Evolutionary conservation across 352 stramenopile genomes (phyloP), one percentile per base, ranked within the genome.

Genomic region (Phytopythium boreale): DNA sequence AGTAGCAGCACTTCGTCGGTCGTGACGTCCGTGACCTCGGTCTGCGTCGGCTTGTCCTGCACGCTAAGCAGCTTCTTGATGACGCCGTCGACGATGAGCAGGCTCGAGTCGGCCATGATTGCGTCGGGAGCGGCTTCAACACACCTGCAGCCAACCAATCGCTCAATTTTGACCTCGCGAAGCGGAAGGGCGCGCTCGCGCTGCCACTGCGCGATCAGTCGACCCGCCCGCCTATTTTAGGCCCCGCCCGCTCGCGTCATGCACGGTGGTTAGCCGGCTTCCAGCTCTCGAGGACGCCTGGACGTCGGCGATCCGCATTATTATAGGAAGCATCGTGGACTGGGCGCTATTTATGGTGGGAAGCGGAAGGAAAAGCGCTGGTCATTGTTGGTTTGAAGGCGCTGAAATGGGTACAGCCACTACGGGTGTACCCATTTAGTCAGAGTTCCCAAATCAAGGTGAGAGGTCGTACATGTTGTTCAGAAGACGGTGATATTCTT

Each of bases 1-100:
- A 95, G 70, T 31, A 91, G 67, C 68, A 88, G 75, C 39, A 95
- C 71, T 70, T 95, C 84, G 46, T 93, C 86, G 20, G 75, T 87
- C 19, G 84, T 92, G 59, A 95, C 69, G 64, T 93, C 83, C 2
- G 79, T 91, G 52, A 92, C 83, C 63, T 92, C 83, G 29, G 81
- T 92, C 68, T 92, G 83, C 36, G 78, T 71, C 8, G 83, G 79
- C 37, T 92, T 92, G 60, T 93, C 83, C 63, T 89, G 83, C 37
- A 92, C 84, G 22, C 56, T 73, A 9, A 94, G 75, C 19, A 94
- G 74, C 61, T 91, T 90, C 52, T 79, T 75, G 68, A 94, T 92
- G 52, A 94, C 61, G 37, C 65, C 80, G 66, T 94, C 86, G 29
- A 94, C 73, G 50, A 85, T 71, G 9, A 76, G 59, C 51, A 83